Evolutionary conservation across 306 rosid genomes (phyloP).

Genomic region (Phaseolus lunatus): DNA sequence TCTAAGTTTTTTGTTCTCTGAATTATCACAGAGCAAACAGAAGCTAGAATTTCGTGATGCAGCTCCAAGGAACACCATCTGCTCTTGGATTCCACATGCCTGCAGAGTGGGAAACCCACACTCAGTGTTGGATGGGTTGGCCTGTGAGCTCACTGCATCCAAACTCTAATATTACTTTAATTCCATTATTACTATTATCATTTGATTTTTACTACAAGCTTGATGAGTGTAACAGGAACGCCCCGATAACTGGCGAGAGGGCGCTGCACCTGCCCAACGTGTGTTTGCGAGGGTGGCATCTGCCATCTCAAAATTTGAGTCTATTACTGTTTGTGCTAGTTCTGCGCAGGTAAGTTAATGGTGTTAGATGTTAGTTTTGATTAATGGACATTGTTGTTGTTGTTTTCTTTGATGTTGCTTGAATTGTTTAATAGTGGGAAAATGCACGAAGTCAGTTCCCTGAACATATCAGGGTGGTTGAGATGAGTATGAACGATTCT

Average conservation of each 20-base stretch:
- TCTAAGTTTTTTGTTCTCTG: neutral
- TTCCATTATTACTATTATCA: neutral
- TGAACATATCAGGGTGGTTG: conserved; percentile 68
- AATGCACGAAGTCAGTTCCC: conserved; percentile 81
- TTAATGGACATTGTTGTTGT: neutral
- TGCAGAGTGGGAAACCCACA: conserved; percentile 86
- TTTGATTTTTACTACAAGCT: neutral
- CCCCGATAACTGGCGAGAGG: conserved; percentile 84
- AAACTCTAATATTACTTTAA: neutral
- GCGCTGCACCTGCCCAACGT: conserved; percentile 65
- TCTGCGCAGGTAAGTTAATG: conserved; percentile 62
- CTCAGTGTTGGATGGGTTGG: conserved; percentile 96
- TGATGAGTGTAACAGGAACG: conserved; percentile 74
- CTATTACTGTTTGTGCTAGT: conserved; percentile 79
- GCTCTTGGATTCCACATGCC: conserved; percentile 78
- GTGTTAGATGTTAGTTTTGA: neutral
- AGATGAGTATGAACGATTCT: conserved; percentile 78
- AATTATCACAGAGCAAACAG: neutral
- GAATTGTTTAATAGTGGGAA: conserved; percentile 61
- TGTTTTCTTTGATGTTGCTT: neutral
- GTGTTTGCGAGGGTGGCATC: conserved; percentile 72
- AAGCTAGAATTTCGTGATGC: conserved; percentile 41
- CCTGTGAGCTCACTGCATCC: conserved; percentile 64
- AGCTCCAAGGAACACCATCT: conserved; percentile 57
- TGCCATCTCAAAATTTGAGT: conserved; percentile 83